These are phyloP conservation scores for Boletus edulis DNA, from an alignment of 768 basidiomycete genomes.

Conservation along the genomic window DNA sequence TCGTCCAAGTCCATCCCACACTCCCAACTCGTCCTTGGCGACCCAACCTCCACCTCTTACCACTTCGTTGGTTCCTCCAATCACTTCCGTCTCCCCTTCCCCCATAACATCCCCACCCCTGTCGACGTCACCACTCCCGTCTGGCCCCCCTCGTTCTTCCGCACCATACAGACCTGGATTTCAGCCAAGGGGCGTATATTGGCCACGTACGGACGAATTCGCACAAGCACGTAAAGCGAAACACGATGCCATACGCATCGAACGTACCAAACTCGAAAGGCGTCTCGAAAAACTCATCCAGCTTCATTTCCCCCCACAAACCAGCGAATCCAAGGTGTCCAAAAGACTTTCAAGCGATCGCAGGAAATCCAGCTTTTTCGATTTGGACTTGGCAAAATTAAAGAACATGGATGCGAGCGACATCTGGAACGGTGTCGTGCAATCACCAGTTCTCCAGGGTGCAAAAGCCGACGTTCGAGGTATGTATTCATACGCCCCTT, in stretches of 20 bases:
- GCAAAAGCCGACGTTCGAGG: slow-evolving; percentile 69
- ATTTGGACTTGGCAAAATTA: slow-evolving; percentile 57
- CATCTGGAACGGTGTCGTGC: slow-evolving; percentile 65
- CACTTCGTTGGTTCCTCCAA: background rate
- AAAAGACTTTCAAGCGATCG: slow-evolving; percentile 17
- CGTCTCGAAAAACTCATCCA: slow-evolving; percentile 84
- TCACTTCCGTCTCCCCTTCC: slow-evolving; percentile 13
- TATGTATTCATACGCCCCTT: slow-evolving; percentile 30
- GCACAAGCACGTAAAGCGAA: slow-evolving; percentile 36
- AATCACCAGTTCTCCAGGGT: slow-evolving; percentile 39
- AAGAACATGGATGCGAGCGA: slow-evolving; percentile 64
- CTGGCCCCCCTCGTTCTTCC: slow-evolving; percentile 21
- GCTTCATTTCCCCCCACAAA: slow-evolving; percentile 56
- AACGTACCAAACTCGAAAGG: slow-evolving; percentile 81
- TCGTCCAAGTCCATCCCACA: slow-evolving; percentile 12
- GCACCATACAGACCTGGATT: slow-evolving; percentile 89
- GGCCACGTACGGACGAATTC: slow-evolving; percentile 83
- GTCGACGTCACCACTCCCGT: slow-evolving; percentile 23
- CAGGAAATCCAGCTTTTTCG: slow-evolving; percentile 70
- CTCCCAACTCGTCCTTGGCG: slow-evolving; percentile 2
- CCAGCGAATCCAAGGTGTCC: slow-evolving; percentile 11
- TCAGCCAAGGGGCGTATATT: slow-evolving; percentile 85
- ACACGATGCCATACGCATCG: slow-evolving; percentile 56
- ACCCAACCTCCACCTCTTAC: background rate
- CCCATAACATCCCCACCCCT: slow-evolving; percentile 23